Percentiles rank a stretch among this genome's conserved stretches.
Conservation (phyloP, 2,329 filamentous ascomycete genomes). For the Colletotrichum sp. region DNA sequence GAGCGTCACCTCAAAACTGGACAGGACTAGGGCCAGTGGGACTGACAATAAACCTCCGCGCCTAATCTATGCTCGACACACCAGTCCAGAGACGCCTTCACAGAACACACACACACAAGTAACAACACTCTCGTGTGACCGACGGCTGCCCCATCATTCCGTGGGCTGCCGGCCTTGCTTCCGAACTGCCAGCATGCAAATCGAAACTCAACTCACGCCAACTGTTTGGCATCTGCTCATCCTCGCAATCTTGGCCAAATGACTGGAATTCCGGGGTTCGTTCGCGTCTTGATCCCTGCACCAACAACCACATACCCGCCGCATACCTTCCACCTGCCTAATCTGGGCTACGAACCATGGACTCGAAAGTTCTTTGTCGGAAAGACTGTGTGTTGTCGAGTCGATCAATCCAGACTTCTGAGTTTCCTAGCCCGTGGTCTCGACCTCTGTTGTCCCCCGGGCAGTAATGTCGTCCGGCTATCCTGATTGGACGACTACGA, state of each 20-base stretch:
- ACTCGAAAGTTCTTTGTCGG: neutral
- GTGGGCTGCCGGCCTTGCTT: neutral
- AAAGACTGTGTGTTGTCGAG: neutral
- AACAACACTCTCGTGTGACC: neutral
- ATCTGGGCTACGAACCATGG: neutral
- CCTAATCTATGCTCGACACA: neutral
- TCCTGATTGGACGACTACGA: neutral
- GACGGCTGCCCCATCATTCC: neutral
- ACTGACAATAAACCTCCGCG: neutral
- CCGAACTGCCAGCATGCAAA: neutral
- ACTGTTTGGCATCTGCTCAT: neutral
- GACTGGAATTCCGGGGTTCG: neutral
- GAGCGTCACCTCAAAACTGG: neutral
- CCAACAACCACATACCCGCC: neutral
- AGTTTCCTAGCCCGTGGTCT: neutral
- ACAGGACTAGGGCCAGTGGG: neutral
- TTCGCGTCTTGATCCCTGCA: neutral
- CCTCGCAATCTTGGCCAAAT: neutral
- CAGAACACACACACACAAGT: neutral
- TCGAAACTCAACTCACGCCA: neutral
- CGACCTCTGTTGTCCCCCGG: neutral
- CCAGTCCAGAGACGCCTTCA: neutral
- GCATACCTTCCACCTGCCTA: neutral
- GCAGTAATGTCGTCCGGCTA: neutral
- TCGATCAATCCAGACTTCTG: neutral